Base-by-base conservation (phyloP, 2,329 filamentous ascomycete genomes). In the Dendrostoma leiphaemia region DNA sequence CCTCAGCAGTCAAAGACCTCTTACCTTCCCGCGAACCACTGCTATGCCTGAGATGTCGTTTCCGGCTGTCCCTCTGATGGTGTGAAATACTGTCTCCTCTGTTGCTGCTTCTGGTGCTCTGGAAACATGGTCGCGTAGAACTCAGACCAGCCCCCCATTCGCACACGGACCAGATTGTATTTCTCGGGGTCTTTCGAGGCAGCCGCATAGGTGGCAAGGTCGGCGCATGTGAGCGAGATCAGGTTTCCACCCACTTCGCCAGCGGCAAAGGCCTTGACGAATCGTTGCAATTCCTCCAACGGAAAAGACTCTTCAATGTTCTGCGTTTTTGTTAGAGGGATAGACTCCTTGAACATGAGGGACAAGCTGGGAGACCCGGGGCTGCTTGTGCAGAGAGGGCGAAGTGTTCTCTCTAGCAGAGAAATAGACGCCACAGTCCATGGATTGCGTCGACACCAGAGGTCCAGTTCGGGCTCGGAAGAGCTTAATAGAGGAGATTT, bases 251-350 rank as follows among this genome's bases (percentile, higher is more conserved):
- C 61, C 8, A 62, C 57, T 2, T 41, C 50, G 17, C 61, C 60
- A 10, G 54, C 43, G 12, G 61, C 38, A 31, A 56, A 63, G 4
- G 34, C 53, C 12, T 6, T 12, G 29, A 63, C 32, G 52, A 62
- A 61, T 23, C 49, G 8, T 28, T 48, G 17, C 19, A 62, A 53
- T 5, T 38, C 12, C 1, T 54, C 53, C 3, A 62, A 53, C 4
- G 61, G 61, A 53, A 63, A 63, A 34, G 44, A 45, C 45, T 63
- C 61, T 10, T 59, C 52, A 47, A 63, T 63, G 17, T 63, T 63
- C 44, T 46, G 29, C 1, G 19, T 12, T 10, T 15, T 24, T 4
- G 7, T 15, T 12, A 41, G 8, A 43, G 28, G 23, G 9, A 1
- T 3, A n/a, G 2, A 9, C 7, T n/a, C n/a, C n/a, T n/a, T n/a